phyloP scores from a whole-genome alignment of 1,139 yeast species.

The Schwanniomyces etchellsii region DNA sequence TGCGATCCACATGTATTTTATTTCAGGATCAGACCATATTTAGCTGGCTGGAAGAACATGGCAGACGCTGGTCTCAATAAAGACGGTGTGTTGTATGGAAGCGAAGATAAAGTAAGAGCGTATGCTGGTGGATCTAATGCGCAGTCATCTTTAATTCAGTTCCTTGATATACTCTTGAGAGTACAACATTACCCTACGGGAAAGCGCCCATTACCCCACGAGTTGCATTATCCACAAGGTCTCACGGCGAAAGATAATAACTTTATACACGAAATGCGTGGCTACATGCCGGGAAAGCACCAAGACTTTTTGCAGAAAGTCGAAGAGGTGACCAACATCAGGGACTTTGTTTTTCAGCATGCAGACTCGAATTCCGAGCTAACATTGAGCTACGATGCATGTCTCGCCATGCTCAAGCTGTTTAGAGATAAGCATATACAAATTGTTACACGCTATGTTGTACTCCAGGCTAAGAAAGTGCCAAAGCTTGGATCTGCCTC shows the following conservation, averaged over 20 bases:
- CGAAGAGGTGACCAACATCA: conserved; percentile 50
- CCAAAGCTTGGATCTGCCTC: conserved; percentile 47
- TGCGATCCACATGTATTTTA: conserved; percentile 93
- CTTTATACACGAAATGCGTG: conserved; percentile 78
- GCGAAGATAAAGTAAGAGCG: conserved; percentile 49
- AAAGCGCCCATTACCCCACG: conserved; percentile 39
- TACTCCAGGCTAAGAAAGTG: conserved; percentile 65
- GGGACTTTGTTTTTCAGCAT: conserved; percentile 53
- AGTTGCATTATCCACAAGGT: conserved; percentile 7
- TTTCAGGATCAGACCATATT: conserved; percentile 77
- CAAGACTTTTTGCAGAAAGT: conserved; percentile 63
- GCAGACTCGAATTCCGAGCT: conserved; percentile 47
- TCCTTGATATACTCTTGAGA: conserved; percentile 69
- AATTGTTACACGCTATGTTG: conserved; percentile 80
- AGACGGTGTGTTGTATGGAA: conserved; percentile 73
- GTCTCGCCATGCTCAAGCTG: conserved; percentile 80
- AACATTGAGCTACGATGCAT: conserved; percentile 76
- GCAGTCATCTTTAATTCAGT: conserved; percentile 84
- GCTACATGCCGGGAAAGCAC: conserved; percentile 86
- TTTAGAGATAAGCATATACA: conserved; percentile 93
- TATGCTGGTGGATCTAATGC: conserved; percentile 94
- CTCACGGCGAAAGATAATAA: conserved; percentile 48
- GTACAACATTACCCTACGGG: conserved; percentile 81
- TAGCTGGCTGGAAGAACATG: conserved; percentile 96
- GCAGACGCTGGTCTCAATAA: conserved; percentile 74